Percentiles rank a stretch among this genome's conserved stretches.
These are phyloP conservation scores for Exutisphaerella laricina DNA, from an alignment of 2,329 filamentous ascomycete species.

Conservation along the genomic window DNA sequence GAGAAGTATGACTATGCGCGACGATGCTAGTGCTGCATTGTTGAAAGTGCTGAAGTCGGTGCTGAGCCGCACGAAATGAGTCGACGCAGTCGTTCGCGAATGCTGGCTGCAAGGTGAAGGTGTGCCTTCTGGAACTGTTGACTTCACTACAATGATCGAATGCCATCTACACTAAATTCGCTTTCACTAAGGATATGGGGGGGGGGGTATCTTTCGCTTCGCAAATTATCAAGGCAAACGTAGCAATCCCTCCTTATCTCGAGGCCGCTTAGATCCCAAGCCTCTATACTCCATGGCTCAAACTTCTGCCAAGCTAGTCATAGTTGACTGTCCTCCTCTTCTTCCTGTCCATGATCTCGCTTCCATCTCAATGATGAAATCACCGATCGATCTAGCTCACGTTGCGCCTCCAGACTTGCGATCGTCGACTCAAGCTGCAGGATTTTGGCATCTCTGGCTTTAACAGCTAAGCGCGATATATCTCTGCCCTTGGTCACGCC, in stretches of 20 bases:
- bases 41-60: slow-evolving; percentile 24
- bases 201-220: background rate
- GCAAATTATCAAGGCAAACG: background rate
- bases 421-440: slow-evolving; percentile 62
- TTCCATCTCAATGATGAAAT: slow-evolving; percentile 44
- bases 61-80: slow-evolving; percentile 16
- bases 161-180: background rate
- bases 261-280: background rate
- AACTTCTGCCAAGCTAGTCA: background rate
- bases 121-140: too few species aligned
- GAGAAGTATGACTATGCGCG: slow-evolving; percentile 36
- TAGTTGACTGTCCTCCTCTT: slow-evolving; percentile 8
- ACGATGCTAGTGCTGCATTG: slow-evolving; percentile 23
- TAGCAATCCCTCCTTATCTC: background rate
- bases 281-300: background rate
- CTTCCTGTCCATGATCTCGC: slow-evolving; percentile 10
- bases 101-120: too few species aligned
- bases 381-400: slow-evolving; percentile 46
- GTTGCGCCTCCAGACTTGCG: slow-evolving; percentile 50
- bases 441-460: slow-evolving; percentile 59
- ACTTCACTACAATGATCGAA: too few species aligned
- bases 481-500: slow-evolving; percentile 63
- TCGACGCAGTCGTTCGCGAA: background rate
- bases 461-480: slow-evolving; percentile 56
- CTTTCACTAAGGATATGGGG: too few species aligned